phyloP scores from a whole-genome alignment of 108 stramenopile genomes.

The Mediolabrus comicus region DNA sequence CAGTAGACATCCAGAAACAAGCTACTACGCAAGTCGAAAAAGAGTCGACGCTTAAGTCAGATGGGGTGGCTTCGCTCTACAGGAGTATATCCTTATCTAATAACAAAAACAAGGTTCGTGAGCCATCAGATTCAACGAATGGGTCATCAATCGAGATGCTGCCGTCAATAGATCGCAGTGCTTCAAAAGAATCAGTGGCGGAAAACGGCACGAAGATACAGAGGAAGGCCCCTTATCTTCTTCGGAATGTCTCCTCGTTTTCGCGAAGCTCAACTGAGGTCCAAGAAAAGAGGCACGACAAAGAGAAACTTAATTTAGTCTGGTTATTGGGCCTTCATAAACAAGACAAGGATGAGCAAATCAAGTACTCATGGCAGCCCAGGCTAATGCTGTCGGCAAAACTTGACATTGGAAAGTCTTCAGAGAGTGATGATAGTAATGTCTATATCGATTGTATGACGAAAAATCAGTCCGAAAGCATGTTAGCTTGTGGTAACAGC shows the following conservation, averaged over 20 bases:
- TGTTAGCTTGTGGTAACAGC: conserved; percentile 17
- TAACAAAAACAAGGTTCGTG: not conserved
- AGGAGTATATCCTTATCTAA: not conserved
- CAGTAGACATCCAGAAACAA: not conserved
- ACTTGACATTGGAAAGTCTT: not conserved
- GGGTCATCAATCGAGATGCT: conserved; percentile 6
- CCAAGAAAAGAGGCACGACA: not conserved
- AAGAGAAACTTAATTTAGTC: conserved; percentile 19
- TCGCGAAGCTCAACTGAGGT: not conserved
- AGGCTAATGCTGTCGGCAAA: conserved; percentile 23
- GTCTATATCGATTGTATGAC: conserved; percentile 7
- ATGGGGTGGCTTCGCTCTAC: not conserved
- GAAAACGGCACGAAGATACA: not conserved
- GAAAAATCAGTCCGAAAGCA: conserved; percentile 19
- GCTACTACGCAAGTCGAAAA: not conserved
- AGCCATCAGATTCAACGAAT: not conserved
- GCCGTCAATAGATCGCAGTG: not conserved
- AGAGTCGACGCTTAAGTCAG: not conserved
- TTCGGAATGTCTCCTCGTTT: not conserved
- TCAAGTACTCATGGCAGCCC: conserved; percentile 25
- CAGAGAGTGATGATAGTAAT: not conserved
- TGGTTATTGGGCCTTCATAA: conserved; percentile 28
- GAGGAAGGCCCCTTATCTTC: not conserved
- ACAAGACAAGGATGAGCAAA: not conserved
- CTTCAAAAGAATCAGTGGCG: not conserved